Percentiles rank a stretch among this genome's conserved stretches.
Evolutionary conservation across 2,329 filamentous ascomycete species (phyloP).

Genomic region (Nothopassalora personata): DNA sequence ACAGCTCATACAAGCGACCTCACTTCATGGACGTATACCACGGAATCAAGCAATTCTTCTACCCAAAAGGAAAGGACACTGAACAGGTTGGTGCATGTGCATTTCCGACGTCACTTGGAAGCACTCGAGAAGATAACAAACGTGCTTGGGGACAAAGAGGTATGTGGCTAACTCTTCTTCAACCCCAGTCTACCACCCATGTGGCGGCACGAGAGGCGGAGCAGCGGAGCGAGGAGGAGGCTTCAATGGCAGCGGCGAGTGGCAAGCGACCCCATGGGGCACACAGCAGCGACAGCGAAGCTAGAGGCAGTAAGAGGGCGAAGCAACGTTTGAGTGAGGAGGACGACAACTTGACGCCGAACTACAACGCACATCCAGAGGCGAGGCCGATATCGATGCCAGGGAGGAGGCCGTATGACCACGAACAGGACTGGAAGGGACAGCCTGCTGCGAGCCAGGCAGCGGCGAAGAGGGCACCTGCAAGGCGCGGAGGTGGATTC

Average conservation of each 20-base stretch:
- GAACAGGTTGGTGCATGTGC: background rate
- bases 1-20: background rate
- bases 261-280: background rate
- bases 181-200: background rate
- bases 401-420: background rate
- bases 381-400: conserved; percentile 1
- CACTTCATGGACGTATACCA: background rate
- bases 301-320: background rate
- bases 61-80: background rate
- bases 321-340: background rate
- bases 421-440: background rate
- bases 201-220: background rate
- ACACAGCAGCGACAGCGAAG: background rate
- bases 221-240: background rate
- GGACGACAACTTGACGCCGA: background rate
- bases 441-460: background rate
- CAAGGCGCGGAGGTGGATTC: background rate
- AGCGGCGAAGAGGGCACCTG: background rate
- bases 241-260: background rate
- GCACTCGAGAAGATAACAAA: background rate
- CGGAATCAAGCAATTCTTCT: background rate
- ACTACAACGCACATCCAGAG: background rate
- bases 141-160: background rate
- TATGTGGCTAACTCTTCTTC: background rate
- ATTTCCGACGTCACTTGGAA: background rate